These are phyloP conservation scores for Pyrenopolyporus hunteri DNA, from an alignment of 495 filamentous ascomycete genomes.

Conservation along the genomic window DNA sequence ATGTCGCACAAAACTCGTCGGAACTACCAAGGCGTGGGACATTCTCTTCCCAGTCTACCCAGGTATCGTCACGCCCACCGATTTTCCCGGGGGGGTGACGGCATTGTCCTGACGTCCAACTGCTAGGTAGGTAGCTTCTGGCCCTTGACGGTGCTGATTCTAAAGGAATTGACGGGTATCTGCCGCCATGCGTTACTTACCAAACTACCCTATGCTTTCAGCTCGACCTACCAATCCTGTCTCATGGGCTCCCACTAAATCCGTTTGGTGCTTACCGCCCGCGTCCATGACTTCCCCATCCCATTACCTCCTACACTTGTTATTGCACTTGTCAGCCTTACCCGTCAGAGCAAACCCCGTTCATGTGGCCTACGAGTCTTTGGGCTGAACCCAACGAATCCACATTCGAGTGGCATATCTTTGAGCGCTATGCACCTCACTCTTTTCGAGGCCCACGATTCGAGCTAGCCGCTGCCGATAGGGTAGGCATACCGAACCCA, in stretches of 20 bases:
- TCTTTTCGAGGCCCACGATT: conserved; percentile 14
- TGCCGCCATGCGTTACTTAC: conserved; percentile 23
- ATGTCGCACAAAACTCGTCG: conserved; percentile 21
- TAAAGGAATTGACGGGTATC: conserved; percentile 24
- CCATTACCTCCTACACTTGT: too few species aligned
- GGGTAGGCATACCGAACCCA: conserved; percentile 31
- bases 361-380: conserved; percentile 19
- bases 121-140: conserved; percentile 8
- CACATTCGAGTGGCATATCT: conserved; percentile 23
- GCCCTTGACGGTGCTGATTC: conserved; percentile 14
- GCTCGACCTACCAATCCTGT: conserved; percentile 32
- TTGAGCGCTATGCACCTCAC: conserved; percentile 12
- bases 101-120: conserved; percentile 21
- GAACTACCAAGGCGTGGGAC: conserved; percentile 14
- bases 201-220: conserved; percentile 9
- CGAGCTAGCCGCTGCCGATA: conserved; percentile 17
- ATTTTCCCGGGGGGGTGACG: conserved; percentile 20
- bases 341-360: conserved; percentile 12
- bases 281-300: conserved; percentile 20
- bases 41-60: too few species aligned
- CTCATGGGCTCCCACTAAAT: conserved; percentile 12
- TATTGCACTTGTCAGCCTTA: conserved; percentile 36
- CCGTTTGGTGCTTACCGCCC: conserved; percentile 18
- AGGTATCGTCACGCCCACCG: conserved; percentile 9
- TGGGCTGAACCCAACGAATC: conserved; percentile 26